Percentiles rank a stretch among this genome's conserved stretches.
These are phyloP conservation scores for Stachybotrys chartarum DNA, from an alignment of 2,329 filamentous ascomycete species.

Conservation along the genomic window DNA sequence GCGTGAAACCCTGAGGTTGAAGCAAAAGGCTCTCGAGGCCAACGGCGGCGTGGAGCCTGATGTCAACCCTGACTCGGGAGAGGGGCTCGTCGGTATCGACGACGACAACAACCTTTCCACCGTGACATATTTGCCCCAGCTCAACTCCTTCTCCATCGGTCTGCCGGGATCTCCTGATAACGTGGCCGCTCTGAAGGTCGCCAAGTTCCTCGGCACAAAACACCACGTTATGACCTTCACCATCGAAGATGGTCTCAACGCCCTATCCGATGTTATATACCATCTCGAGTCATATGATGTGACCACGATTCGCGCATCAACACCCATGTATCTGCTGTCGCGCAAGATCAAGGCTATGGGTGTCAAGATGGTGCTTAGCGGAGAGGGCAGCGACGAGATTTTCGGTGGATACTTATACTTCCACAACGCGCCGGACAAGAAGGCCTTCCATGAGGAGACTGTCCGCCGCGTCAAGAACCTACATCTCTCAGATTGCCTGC, in stretches of 20 bases:
- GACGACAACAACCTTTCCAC: conserved; percentile 85
- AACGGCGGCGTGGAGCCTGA: conserved; percentile 37
- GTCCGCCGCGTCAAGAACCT: conserved; percentile 93
- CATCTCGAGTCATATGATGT: conserved; percentile 98
- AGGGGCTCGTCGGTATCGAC: conserved; percentile 87
- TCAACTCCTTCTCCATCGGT: conserved; percentile 98
- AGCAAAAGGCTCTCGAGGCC: conserved; percentile 51
- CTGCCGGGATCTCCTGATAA: conserved; percentile 89
- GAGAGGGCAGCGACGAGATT: conserved; percentile 96
- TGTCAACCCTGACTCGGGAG: conserved; percentile 51
- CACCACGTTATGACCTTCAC: conserved; percentile 99
- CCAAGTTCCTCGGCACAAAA: conserved; percentile 93
- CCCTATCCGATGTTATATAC: conserved; percentile 94
- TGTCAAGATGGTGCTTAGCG: conserved; percentile 98
- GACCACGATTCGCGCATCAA: conserved; percentile 95
- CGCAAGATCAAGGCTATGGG: conserved; percentile 99
- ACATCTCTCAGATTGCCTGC: conserved; percentile 90
- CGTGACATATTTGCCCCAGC: conserved; percentile 82
- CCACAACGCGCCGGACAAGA: conserved; percentile 84
- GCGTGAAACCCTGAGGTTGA: conserved; percentile 76
- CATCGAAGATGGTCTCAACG: conserved; percentile 93
- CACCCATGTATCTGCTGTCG: conserved; percentile 95
- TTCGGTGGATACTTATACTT: conserved; percentile 99
- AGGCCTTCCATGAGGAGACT: conserved; percentile 92
- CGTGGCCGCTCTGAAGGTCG: conserved; percentile 84